phyloP scores from a whole-genome alignment of 2,329 filamentous ascomycete species.

The Xylaria multiplex region DNA sequence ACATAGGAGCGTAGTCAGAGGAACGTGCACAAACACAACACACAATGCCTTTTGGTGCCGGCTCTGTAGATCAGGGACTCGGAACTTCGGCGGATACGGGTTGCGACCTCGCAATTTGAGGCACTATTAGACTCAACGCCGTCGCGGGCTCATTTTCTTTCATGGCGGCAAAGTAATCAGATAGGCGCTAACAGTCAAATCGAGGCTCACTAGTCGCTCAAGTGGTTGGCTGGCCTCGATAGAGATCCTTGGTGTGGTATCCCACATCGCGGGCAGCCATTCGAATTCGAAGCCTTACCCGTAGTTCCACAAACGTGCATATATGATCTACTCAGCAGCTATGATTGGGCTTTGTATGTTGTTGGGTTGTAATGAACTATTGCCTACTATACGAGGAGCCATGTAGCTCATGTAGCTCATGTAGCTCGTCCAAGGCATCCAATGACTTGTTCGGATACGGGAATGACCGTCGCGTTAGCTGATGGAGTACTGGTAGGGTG shows the following conservation, averaged over 20 bases:
- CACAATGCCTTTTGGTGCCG: conserved; percentile 29
- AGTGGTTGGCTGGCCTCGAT: neutral
- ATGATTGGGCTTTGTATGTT: conserved; percentile 8
- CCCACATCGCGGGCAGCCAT: conserved; percentile 3
- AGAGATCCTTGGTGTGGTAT: conserved; percentile 6
- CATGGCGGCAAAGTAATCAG: neutral
- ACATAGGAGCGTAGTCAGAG: too few relatives aligned
- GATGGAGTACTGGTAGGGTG: conserved; percentile 24
- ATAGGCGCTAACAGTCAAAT: neutral
- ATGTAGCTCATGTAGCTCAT: conserved; percentile 14
- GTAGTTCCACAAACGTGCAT: conserved; percentile 17
- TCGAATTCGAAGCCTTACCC: conserved; percentile 16
- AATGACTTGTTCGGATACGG: conserved; percentile 19
- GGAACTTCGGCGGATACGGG: conserved; percentile 41
- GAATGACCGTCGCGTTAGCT: neutral
- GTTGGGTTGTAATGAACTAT: conserved; percentile 11
- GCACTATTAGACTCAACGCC: neutral
- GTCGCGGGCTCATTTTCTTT: neutral
- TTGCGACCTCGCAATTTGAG: conserved; percentile 39
- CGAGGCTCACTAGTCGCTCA: neutral
- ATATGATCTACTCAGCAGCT: conserved; percentile 24
- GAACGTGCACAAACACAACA: conserved; percentile 18
- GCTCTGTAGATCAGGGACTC: conserved; percentile 47
- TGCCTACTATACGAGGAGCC: neutral
- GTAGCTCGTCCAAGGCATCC: conserved; percentile 19